Percentiles rank a stretch among this genome's conserved stretches.
Evolutionary conservation across 352 stramenopile species (phyloP).

Genomic region (Pythium biforme): DNA sequence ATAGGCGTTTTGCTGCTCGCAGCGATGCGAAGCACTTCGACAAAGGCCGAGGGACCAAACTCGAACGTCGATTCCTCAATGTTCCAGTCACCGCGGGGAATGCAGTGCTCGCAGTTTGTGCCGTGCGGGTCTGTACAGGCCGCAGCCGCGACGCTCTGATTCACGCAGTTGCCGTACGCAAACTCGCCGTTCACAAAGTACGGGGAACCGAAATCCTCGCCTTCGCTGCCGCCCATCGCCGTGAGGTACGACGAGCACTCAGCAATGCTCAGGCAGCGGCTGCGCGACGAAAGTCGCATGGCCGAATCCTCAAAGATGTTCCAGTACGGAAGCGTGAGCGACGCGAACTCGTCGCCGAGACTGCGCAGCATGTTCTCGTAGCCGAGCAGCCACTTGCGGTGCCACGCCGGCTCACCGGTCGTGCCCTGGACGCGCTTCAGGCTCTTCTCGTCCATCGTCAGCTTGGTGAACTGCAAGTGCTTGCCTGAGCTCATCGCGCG

Average conservation of each 20-base stretch:
- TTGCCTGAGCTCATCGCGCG: constrained; percentile 32
- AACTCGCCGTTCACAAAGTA: constrained; percentile 36
- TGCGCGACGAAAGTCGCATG: constrained; percentile 22
- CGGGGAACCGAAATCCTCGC: constrained; percentile 25
- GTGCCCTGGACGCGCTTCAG: constrained; percentile 24
- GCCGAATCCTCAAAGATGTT: constrained; percentile 32
- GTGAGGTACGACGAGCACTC: constrained; percentile 41
- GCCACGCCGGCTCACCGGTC: constrained; percentile 26
- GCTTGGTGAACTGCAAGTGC: constrained; percentile 34
- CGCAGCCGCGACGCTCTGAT: constrained; percentile 40
- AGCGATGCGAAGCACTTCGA: constrained; percentile 53
- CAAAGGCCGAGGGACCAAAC: constrained; percentile 58
- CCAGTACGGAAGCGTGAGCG: constrained; percentile 39
- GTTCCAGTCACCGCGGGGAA: constrained; percentile 64
- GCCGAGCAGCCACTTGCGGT: constrained; percentile 32
- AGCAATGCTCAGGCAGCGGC: constrained; percentile 27
- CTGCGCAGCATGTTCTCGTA: constrained; percentile 48
- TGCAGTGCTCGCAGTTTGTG: constrained; percentile 53
- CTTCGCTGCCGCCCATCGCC: constrained; percentile 55
- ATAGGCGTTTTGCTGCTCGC: constrained; percentile 31
- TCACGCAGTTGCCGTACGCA: constrained; percentile 53
- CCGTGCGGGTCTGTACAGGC: constrained; percentile 39
- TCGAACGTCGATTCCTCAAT: constrained; percentile 63
- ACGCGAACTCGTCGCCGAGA: constrained; percentile 26
- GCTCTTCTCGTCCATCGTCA: constrained; percentile 28